Evolutionary conservation across 2,329 filamentous ascomycete genomes (phyloP).

Genomic region (Penicillium sp.): DNA sequence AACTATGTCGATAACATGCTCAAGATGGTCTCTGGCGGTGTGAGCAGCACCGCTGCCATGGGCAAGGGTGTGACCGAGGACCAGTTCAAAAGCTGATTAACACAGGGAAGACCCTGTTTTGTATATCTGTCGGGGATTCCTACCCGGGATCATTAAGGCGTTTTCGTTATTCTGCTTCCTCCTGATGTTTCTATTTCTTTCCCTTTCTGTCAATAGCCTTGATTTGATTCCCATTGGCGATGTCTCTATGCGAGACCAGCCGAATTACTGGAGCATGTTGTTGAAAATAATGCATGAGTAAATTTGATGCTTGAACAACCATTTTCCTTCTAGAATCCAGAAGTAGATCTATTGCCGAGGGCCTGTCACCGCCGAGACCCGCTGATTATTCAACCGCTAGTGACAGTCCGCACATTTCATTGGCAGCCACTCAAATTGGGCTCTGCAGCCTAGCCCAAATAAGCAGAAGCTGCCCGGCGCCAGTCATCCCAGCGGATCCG

Average conservation of each 20-base stretch:
- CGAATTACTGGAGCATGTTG: conserved; percentile 11
- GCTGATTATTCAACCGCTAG: background rate
- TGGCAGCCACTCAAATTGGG: too few relatives aligned
- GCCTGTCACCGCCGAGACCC: background rate
- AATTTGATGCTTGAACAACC: background rate
- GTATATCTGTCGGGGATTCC: conserved; percentile 16
- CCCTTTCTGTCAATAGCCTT: conserved; percentile 10
- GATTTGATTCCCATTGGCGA: conserved; percentile 21
- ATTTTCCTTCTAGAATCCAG: background rate
- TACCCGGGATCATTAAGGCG: conserved; percentile 12
- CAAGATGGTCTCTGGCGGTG: conserved; percentile 95
- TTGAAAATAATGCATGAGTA: conserved; percentile 16
- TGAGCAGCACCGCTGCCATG: conserved; percentile 93
- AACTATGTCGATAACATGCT: conserved; percentile 92
- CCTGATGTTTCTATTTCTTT: conserved; percentile 5
- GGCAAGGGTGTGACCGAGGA: conserved; percentile 97
- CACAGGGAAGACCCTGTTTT: background rate
- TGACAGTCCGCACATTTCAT: too few relatives aligned
- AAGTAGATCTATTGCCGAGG: background rate
- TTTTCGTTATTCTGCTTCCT: conserved; percentile 2
- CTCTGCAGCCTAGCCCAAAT: background rate
- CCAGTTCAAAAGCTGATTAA: conserved; percentile 71
- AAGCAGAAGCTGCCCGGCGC: conserved; percentile 3
- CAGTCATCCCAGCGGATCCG: conserved; percentile 9
- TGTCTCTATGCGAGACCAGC: conserved; percentile 4